These are phyloP conservation scores for Lotus japonicus DNA, from an alignment of 306 rosid genomes.

Conservation along the genomic window DNA sequence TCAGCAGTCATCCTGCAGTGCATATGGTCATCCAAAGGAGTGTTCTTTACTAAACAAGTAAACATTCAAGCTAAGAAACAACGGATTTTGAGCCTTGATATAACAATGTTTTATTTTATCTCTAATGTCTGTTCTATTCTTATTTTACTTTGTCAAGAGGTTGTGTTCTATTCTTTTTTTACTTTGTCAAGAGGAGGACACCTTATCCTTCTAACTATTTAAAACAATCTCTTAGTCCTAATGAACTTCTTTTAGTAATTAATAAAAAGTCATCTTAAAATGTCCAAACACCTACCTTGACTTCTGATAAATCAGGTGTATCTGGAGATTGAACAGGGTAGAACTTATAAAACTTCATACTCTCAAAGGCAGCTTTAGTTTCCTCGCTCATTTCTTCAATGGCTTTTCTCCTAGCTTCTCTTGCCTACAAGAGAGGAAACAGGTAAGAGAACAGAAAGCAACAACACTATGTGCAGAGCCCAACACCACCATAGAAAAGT, in stretches of 20 bases:
- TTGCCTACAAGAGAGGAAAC: constrained; percentile 44
- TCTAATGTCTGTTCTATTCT: too few relatives aligned
- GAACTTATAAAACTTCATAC: constrained; percentile 76
- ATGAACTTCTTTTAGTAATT: background rate
- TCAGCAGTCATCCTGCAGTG: too few relatives aligned
- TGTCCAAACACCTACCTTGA: constrained; percentile 46
- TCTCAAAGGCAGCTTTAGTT: constrained; percentile 60
- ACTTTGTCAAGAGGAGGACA: too few relatives aligned
- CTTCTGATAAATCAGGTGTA: constrained; percentile 64
- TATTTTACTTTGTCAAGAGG: too few relatives aligned
- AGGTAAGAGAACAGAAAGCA: background rate
- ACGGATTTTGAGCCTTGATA: background rate
- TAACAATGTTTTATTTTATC: too few relatives aligned
- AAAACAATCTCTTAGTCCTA: background rate
- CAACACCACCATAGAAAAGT: constrained; percentile 3
- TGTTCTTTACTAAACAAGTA: too few relatives aligned
- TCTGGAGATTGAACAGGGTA: constrained; percentile 71
- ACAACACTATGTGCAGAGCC: constrained; percentile 1
- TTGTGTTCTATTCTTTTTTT: too few relatives aligned
- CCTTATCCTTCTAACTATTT: background rate
- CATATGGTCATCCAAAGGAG: too few relatives aligned
- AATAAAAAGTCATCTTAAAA: background rate
- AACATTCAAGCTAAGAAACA: background rate
- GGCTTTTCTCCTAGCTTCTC: constrained; percentile 70
- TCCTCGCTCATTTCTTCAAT: constrained; percentile 72